Base-by-base conservation (phyloP, 2,329 filamentous ascomycete genomes). In the Sodiomyces alkalinus region DNA sequence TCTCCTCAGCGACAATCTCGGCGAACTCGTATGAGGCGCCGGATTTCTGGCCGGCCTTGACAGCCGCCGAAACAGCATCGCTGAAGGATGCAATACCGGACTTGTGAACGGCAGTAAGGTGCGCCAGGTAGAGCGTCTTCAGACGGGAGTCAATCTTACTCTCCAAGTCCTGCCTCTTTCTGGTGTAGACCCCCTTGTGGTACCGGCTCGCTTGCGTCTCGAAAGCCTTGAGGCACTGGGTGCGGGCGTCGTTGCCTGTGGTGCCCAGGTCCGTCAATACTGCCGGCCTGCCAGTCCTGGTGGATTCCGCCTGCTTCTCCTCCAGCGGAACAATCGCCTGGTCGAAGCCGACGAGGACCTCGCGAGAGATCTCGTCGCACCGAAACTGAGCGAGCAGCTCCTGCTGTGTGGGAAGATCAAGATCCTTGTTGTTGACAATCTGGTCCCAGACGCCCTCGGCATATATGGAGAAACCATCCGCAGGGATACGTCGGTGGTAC, bases 401-500 rank as follows among this genome's bases (percentile, higher is more conserved):
- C 55, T 98, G 90, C 50, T 98, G 90, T 0, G 90, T 96, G 4
- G 90, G 90, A 33, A 98, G 56, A 53, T 98, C 90, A 30, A 98
- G 64, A 46, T 98, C 90, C 55, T 98, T 98, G 65, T 98, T 98
- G 61, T 87, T 80, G 43, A 93, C 86, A 47, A 98, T 98, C 55
- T 96, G 87, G 45, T 96, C 86, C 90, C 90, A 98, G 24, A 98
- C 74, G 22, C 86, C 83, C 48, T 90, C 75, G 1, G 90, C 86
- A 44, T 98, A 98, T 34, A 85, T 67, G 0, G 87, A 81, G 48
- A 96, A 90, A n/a, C 90, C 90, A 51, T 98, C 90, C 7, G 90
- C 90, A 8, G 90, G 90, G 38, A 98, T 98, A 32, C 90, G 70
- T 35, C 90, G 71, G 56, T 98, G 90, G 50, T 98, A 98, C 44